Percentiles rank a stretch among this genome's conserved stretches.
phyloP scores from a whole-genome alignment of 2,329 filamentous ascomycete species.

The Penicillium sp. region DNA sequence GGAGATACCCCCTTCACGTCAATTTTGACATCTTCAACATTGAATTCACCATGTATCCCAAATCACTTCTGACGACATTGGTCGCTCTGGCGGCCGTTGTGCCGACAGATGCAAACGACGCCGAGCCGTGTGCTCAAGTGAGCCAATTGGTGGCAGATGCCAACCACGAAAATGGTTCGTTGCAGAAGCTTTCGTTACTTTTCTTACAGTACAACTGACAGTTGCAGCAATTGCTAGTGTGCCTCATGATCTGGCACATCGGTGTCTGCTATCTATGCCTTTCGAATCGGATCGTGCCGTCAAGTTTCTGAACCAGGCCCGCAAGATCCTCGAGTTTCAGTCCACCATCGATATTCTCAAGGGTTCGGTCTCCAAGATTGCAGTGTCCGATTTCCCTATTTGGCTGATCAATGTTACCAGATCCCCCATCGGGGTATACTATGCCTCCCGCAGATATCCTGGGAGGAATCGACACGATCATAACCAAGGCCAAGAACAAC shows the following conservation, averaged over 20 bases:
- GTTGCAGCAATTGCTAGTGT: conserved; percentile 15
- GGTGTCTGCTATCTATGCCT: conserved; percentile 33
- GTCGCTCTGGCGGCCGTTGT: conserved; percentile 15
- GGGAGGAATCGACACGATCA: conserved; percentile 49
- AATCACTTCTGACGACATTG: conserved; percentile 9
- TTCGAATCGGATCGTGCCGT: conserved; percentile 28
- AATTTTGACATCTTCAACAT: conserved; percentile 11
- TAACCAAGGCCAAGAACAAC: conserved; percentile 43
- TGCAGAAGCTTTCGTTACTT: not conserved
- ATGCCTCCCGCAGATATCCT: conserved; percentile 54
- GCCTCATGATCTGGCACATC: conserved; percentile 23
- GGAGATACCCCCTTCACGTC: conserved; percentile 7
- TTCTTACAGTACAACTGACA: conserved; percentile 9
- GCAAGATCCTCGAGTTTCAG: conserved; percentile 51
- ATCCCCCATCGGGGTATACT: conserved; percentile 55
- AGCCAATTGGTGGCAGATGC: conserved; percentile 18
- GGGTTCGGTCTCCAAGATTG: conserved; percentile 9
- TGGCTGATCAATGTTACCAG: conserved; percentile 17
- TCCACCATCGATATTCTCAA: conserved; percentile 53
- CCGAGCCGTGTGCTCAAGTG: conserved; percentile 25
- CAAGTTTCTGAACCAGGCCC: conserved; percentile 26
- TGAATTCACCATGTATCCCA: conserved; percentile 20
- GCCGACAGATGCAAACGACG: conserved; percentile 13
- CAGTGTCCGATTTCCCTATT: not conserved
- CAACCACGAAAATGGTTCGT: conserved; percentile 19